These are phyloP conservation scores for Senna siamea DNA, from an alignment of 306 rosid species.

Conservation along the genomic window DNA sequence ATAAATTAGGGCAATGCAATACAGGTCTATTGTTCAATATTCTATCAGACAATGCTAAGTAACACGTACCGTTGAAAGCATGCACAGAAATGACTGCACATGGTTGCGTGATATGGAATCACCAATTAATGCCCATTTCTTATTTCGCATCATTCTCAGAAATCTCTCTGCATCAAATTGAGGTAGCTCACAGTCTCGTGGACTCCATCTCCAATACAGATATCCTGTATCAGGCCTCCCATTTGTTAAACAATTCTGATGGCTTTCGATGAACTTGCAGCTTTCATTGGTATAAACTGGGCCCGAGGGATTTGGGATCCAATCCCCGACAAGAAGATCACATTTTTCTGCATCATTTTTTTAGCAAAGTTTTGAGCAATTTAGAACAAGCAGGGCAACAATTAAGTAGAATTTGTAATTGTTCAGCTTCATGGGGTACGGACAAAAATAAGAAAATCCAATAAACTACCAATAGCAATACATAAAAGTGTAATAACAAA, in stretches of 20 bases:
- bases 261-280: constrained; percentile 83
- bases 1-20: neutral
- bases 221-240: constrained; percentile 83
- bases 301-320: constrained; percentile 74
- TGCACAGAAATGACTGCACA: constrained; percentile 86
- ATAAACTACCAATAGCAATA: constrained; percentile 12
- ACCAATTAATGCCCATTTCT: constrained; percentile 86
- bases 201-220: constrained; percentile 87
- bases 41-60: constrained; percentile 19
- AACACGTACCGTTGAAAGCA: constrained; percentile 77
- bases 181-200: constrained; percentile 72
- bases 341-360: constrained; percentile 61
- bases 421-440: neutral
- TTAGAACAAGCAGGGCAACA: constrained; percentile 6
- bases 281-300: constrained; percentile 70
- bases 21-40: constrained; percentile 10
- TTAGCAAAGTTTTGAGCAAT: neutral
- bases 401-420: too few species aligned
- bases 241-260: constrained; percentile 83
- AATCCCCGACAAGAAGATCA: constrained; percentile 76
- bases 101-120: constrained; percentile 97
- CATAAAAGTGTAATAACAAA: neutral
- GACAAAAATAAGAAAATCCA: neutral
- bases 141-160: constrained; percentile 75
- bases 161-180: constrained; percentile 64